Evolutionary conservation across 2,329 filamentous ascomycete species (phyloP).

Genomic region (Grosmannia clavigera): DNA sequence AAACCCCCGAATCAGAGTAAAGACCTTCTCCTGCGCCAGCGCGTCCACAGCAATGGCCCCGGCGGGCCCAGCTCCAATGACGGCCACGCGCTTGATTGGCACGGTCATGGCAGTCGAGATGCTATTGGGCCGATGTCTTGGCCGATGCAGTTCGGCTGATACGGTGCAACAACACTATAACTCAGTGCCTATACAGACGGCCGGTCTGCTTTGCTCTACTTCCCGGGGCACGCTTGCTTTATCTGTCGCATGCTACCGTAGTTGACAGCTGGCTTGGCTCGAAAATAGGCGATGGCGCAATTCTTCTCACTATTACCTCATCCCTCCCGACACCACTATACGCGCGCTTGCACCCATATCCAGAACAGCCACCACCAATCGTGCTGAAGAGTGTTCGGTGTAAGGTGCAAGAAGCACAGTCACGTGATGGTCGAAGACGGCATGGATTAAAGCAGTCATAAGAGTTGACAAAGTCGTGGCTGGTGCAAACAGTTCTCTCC

Average conservation of each 20-base stretch:
- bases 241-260: neutral
- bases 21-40: constrained; percentile 26
- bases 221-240: neutral
- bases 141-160: neutral
- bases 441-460: too few species aligned
- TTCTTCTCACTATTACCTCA: neutral
- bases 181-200: too few species aligned
- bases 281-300: neutral
- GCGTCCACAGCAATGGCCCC: constrained; percentile 17
- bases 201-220: too few species aligned
- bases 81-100: constrained; percentile 5
- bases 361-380: too few species aligned
- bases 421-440: too few species aligned
- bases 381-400: too few species aligned
- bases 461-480: too few species aligned
- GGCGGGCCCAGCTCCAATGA: constrained; percentile 26
- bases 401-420: too few species aligned
- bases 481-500: too few species aligned
- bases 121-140: neutral
- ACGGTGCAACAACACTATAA: too few species aligned
- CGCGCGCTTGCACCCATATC: neutral
- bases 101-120: neutral
- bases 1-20: constrained; percentile 27
- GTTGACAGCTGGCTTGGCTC: neutral
- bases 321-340: neutral